A percentile compares a stretch with the other conserved stretches of the same genome.
Evolutionary conservation across 1,139 yeast species (phyloP).

Genomic region (Magnusiomyces magnusii): DNA sequence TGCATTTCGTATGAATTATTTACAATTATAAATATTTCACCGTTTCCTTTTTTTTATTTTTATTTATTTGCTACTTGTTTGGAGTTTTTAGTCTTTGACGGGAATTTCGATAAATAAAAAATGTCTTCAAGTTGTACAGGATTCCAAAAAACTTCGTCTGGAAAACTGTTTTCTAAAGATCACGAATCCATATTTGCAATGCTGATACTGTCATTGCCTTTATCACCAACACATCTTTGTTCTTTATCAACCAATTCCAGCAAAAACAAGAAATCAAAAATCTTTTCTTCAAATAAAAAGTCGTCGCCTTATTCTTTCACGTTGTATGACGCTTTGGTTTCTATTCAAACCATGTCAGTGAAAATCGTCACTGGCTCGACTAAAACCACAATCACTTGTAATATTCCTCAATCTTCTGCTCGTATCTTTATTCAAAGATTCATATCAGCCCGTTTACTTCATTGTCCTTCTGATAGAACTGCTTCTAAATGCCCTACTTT

Average conservation of each 20-base stretch:
- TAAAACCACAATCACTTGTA: slow-evolving; percentile 52
- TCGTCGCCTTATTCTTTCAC: slow-evolving; percentile 48
- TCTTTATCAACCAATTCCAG: neutral
- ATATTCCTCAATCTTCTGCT: slow-evolving; percentile 49
- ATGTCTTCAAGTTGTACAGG: neutral
- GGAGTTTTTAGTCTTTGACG: neutral
- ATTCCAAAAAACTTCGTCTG: slow-evolving; percentile 9
- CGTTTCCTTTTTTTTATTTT: neutral
- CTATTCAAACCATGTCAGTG: slow-evolving; percentile 46
- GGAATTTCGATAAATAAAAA: neutral
- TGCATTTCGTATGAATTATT: neutral
- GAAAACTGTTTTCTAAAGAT: slow-evolving; percentile 12
- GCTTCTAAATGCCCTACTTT: neutral
- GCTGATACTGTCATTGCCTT: slow-evolving; percentile 44
- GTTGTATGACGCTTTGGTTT: slow-evolving; percentile 43
- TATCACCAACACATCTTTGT: slow-evolving; percentile 29
- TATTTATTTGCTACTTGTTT: neutral
- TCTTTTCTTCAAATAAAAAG: slow-evolving; percentile 17
- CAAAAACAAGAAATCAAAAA: neutral
- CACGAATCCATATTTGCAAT: slow-evolving; percentile 31
- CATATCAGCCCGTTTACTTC: slow-evolving; percentile 60
- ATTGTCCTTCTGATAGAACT: slow-evolving; percentile 71
- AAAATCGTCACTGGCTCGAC: slow-evolving; percentile 39
- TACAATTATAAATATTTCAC: neutral
- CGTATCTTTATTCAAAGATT: slow-evolving; percentile 45